These are phyloP conservation scores for Cladosporium phlei DNA, from an alignment of 2,329 filamentous ascomycete genomes.

Conservation along the genomic window DNA sequence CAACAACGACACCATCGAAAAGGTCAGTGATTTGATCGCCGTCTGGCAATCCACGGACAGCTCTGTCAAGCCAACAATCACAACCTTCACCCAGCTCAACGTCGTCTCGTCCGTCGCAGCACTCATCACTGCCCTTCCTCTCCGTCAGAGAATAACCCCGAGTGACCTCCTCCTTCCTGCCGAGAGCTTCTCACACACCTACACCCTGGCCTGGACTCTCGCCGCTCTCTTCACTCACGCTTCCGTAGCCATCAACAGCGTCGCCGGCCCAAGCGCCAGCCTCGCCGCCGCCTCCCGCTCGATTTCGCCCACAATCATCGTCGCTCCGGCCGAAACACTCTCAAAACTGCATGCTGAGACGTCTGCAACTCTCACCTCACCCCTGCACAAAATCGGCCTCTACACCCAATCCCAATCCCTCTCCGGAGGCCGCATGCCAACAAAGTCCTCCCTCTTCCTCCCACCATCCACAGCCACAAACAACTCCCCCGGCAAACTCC, in stretches of 20 bases:
- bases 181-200: constrained; percentile 72
- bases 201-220: constrained; percentile 74
- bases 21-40: constrained; percentile 50
- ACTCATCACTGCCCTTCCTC: constrained; percentile 70
- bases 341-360: constrained; percentile 61
- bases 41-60: constrained; percentile 59
- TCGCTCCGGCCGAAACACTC: constrained; percentile 70
- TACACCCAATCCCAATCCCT: constrained; percentile 67
- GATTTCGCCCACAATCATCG: constrained; percentile 75
- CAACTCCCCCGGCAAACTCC: constrained; percentile 65
- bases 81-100: constrained; percentile 78
- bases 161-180: constrained; percentile 81
- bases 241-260: constrained; percentile 82
- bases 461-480: constrained; percentile 55
- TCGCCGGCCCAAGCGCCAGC: constrained; percentile 68
- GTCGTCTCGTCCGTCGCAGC: constrained; percentile 81
- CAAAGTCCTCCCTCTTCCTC: constrained; percentile 58
- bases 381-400: constrained; percentile 63
- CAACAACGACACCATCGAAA: constrained; percentile 50
- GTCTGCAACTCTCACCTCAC: constrained; percentile 51
- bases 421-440: constrained; percentile 69
- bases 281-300: constrained; percentile 68
- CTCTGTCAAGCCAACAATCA: constrained; percentile 53
- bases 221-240: constrained; percentile 79
- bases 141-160: constrained; percentile 65